Conservation (phyloP, 2,329 filamentous ascomycete species). For the Coniosporium tulheliwenetii region DNA sequence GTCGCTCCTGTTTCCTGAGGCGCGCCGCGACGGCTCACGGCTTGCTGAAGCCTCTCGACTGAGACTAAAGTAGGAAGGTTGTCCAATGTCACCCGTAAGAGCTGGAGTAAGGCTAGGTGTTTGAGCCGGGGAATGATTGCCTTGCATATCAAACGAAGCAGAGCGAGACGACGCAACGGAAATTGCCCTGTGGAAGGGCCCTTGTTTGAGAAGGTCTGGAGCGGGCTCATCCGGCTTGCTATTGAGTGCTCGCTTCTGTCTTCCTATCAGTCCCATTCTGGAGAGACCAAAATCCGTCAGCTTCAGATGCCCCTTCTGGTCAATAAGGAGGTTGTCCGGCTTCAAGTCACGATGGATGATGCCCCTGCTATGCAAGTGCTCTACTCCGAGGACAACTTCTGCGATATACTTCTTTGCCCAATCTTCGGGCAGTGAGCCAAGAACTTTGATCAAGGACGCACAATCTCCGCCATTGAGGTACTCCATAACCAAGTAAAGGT, state of each 20-base stretch:
- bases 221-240: constrained; percentile 64
- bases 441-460: constrained; percentile 85
- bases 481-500: constrained; percentile 97
- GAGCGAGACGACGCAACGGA: constrained; percentile 86
- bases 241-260: constrained; percentile 85
- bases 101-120: constrained; percentile 83
- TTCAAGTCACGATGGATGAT: constrained; percentile 97
- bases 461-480: constrained; percentile 97
- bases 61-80: constrained; percentile 88
- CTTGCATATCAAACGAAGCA: constrained; percentile 80
- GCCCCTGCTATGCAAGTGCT: constrained; percentile 83
- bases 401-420: constrained; percentile 97
- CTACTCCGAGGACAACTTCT: constrained; percentile 90
- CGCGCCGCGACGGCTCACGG: constrained; percentile 48
- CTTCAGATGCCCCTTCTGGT: constrained; percentile 91
- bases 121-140: constrained; percentile 60
- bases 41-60: constrained; percentile 40
- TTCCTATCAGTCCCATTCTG: constrained; percentile 89
- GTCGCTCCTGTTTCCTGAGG: constrained; percentile 77
- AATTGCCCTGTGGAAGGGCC: constrained; percentile 71
- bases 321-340: constrained; percentile 92
- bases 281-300: constrained; percentile 95
- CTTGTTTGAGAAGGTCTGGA: constrained; percentile 82
- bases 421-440: constrained; percentile 84
- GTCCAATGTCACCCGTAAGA: constrained; percentile 47